Evolutionary conservation across 768 basidiomycete species (phyloP).

Genomic region (Sarcodon sp.): DNA sequence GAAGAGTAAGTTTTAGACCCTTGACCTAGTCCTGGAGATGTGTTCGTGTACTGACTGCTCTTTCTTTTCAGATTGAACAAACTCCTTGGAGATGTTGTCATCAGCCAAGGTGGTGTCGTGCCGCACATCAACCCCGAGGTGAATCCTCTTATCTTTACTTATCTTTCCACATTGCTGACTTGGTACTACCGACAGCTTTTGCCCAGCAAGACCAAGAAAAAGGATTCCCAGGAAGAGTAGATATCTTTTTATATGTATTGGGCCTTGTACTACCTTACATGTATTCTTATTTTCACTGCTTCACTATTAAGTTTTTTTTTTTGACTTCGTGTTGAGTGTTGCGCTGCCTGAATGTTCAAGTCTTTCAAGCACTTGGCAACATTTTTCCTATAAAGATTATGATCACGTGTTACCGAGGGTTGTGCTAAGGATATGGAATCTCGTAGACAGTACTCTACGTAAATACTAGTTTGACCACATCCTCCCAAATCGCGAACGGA

Average conservation of each 20-base stretch:
- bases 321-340: not conserved
- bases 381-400: no score
- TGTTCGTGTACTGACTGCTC: not conserved
- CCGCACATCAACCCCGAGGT: conserved; percentile 65
- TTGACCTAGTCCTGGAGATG: not conserved
- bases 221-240: conserved; percentile 31
- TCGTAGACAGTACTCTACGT: no score
- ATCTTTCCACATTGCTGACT: not conserved
- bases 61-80: conserved; percentile 38
- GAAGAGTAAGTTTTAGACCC: conserved; percentile 48
- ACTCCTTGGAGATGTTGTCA: conserved; percentile 72
- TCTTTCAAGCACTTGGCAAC: no score
- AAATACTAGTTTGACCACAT: conserved; percentile 21
- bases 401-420: no score
- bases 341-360: no score
- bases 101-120: conserved; percentile 92
- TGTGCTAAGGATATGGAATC: no score
- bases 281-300: not conserved
- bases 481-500: conserved; percentile 41
- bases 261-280: conserved; percentile 7
- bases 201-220: conserved; percentile 40
- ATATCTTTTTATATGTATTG: conserved; percentile 6
- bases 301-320: not conserved
- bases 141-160: not conserved
- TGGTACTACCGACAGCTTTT: conserved; percentile 15